Evolutionary conservation across 164 flowering plant species (phyloP).

Genomic region (Annona squamosa): DNA sequence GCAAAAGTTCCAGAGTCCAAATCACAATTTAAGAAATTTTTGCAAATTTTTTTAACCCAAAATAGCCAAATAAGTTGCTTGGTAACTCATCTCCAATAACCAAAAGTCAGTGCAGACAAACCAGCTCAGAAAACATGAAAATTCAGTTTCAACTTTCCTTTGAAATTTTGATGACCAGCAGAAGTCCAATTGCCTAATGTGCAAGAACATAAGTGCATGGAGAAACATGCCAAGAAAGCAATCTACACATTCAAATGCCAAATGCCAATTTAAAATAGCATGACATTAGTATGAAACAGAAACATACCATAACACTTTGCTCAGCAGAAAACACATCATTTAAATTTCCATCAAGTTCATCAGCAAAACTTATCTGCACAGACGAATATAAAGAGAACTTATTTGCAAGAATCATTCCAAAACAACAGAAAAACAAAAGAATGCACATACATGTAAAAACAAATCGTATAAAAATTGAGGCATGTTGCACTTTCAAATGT

Average conservation of each 20-base stretch:
- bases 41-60: neutral
- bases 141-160: neutral
- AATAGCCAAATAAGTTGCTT: neutral
- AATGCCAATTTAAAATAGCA: neutral
- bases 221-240: neutral
- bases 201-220: neutral
- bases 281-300: neutral
- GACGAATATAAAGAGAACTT: neutral
- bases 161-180: neutral
- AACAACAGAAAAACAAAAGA: neutral
- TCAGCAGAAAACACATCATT: conserved; percentile 18
- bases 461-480: too few species aligned
- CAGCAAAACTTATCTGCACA: conserved; percentile 7
- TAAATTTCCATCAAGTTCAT: conserved; percentile 30
- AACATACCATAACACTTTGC: conserved; percentile 25
- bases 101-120: neutral
- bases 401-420: neutral
- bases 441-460: too few species aligned
- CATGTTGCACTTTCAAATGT: too few species aligned
- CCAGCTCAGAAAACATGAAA: too few species aligned
- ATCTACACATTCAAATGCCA: neutral
- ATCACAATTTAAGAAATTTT: neutral
- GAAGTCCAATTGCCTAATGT: neutral
- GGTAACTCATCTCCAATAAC: neutral
- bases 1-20: neutral